These are phyloP conservation scores for Phialocephala sp. DNA, from an alignment of 2,329 filamentous ascomycete genomes.

Conservation along the genomic window DNA sequence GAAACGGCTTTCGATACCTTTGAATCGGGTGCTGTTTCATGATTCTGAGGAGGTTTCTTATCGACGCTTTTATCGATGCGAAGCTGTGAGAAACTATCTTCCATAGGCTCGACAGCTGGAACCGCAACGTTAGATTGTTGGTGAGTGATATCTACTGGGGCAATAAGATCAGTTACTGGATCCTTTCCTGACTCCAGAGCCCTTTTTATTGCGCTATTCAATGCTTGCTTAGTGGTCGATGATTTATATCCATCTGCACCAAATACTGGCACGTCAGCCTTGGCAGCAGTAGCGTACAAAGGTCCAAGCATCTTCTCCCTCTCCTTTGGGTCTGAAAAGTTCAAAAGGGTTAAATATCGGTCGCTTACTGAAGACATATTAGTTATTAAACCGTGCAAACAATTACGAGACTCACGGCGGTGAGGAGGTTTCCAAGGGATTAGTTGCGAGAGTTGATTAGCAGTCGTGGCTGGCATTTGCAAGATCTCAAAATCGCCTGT, in stretches of 20 bases:
- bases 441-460: conserved; percentile 64
- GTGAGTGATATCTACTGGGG: conserved; percentile 14
- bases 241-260: conserved; percentile 56
- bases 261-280: conserved; percentile 62
- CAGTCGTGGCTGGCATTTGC: conserved; percentile 63
- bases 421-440: conserved; percentile 66
- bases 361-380: conserved; percentile 50
- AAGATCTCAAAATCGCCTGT: conserved; percentile 67
- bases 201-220: conserved; percentile 41
- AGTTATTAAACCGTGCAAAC: conserved; percentile 28
- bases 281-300: conserved; percentile 57
- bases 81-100: conserved; percentile 27
- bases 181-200: conserved; percentile 32
- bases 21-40: neutral
- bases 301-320: conserved; percentile 59
- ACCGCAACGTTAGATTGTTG: neutral
- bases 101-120: conserved; percentile 15
- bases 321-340: conserved; percentile 59
- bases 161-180: conserved; percentile 33
- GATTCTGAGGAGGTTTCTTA: neutral
- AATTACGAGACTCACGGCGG: conserved; percentile 43
- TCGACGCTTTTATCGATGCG: conserved; percentile 10
- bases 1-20: conserved; percentile 42
- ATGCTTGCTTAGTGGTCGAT: conserved; percentile 19
- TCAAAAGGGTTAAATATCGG: conserved; percentile 61